A percentile compares a stretch with the other conserved stretches of the same genome.
Evolutionary conservation across 345 rosid genomes (phyloP).

Genomic region (Ceriops tagal): DNA sequence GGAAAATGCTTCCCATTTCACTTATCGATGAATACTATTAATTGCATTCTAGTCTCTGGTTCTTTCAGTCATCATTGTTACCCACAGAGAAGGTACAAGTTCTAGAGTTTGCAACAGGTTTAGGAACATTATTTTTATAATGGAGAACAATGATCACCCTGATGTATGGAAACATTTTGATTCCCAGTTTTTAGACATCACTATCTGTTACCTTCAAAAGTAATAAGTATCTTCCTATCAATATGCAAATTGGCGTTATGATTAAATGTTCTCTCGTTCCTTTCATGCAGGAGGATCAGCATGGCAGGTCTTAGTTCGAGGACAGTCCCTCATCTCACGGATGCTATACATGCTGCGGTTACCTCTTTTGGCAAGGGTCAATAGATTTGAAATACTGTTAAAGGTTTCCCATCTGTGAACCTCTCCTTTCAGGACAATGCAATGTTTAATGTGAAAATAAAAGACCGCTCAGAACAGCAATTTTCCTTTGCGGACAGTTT

Average conservation of each 20-base stretch:
- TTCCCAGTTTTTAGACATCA: no score
- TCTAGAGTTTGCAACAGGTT: no score
- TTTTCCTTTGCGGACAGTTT: not conserved
- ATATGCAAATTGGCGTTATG: not conserved
- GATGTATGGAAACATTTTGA: no score
- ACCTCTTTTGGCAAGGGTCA: slow-evolving; percentile 10
- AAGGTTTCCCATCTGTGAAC: not conserved
- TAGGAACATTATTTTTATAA: no score
- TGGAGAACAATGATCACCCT: no score
- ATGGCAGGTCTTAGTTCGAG: slow-evolving; percentile 47
- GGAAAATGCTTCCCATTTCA: no score
- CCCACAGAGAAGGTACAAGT: no score
- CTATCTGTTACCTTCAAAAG: no score
- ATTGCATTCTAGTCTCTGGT: no score
- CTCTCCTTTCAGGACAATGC: not conserved
- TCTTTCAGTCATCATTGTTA: no score
- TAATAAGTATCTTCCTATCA: no score
- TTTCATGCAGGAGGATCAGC: slow-evolving; percentile 44
- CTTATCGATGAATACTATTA: no score
- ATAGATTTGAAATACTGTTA: not conserved
- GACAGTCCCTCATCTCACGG: slow-evolving; percentile 38
- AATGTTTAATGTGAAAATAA: not conserved
- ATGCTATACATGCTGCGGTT: slow-evolving; percentile 47
- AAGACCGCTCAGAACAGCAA: not conserved
- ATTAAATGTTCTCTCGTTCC: not conserved